Conservation (phyloP, 1,139 yeast species). For the Keqinozyma sinolaborantium region DNA sequence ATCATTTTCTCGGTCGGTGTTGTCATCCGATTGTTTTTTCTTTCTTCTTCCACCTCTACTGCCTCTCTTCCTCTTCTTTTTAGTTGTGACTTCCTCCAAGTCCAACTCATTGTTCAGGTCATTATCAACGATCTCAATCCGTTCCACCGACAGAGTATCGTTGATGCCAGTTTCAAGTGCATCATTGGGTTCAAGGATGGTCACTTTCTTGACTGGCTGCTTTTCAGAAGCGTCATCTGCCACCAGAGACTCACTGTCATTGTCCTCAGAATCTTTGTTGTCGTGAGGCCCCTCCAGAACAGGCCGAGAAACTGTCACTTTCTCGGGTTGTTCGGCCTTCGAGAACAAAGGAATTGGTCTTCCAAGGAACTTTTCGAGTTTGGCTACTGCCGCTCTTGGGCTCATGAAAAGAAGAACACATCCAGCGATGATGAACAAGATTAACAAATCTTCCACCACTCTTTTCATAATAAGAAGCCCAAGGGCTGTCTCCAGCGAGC, state of each 20-base stretch:
- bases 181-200: constrained; percentile 25
- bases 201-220: constrained; percentile 19
- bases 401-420: background rate
- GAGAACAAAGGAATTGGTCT: background rate
- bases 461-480: background rate
- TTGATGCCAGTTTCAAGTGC: constrained; percentile 7
- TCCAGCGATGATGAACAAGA: background rate
- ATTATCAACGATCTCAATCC: constrained; percentile 2
- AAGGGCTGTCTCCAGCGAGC: background rate
- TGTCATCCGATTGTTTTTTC: constrained; percentile 26
- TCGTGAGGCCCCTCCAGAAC: background rate
- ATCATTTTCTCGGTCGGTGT: constrained; percentile 8
- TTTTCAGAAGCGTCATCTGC: constrained; percentile 11
- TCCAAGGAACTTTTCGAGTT: background rate
- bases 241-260: constrained; percentile 9
- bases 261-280: constrained; percentile 1
- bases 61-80: constrained; percentile 74
- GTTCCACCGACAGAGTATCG: constrained; percentile 1
- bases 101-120: constrained; percentile 3
- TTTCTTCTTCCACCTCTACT: constrained; percentile 72
- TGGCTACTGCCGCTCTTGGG: background rate
- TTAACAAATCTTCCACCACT: background rate
- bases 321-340: background rate
- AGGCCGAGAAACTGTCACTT: too few species aligned
- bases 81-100: constrained; percentile 10